Evolutionary conservation across 1,284 basidiomycete genomes (phyloP), one percentile per base, ranked within the genome.

Genomic region (Rhodotorula sp.): DNA sequence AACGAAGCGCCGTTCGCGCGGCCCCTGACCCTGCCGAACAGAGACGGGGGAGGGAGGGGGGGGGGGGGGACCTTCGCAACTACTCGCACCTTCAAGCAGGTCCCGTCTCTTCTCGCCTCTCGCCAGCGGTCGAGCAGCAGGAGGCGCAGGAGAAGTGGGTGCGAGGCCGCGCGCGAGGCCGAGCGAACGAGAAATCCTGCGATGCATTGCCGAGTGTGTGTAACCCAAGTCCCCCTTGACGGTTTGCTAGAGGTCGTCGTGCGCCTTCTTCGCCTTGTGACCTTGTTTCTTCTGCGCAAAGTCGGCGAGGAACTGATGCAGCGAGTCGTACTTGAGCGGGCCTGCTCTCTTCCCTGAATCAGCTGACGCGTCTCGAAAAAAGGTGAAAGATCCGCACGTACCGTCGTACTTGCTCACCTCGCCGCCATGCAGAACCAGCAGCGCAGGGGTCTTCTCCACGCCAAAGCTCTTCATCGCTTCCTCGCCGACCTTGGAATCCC

Each of bases 251-350:
- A 71, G 51, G 30, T 71, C 69, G 8, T 60, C 59, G 37, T 73
- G 64, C 26, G 57, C 37, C n/a, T 44, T 58, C 46, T 64, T 65
- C 10, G 28, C 47, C 44, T 66, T 64, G 31, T 22, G 26, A 28
- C 24, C 48, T 2, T 50, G 40, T 47, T 53, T 55, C 18, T 48
- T 52, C 24, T 16, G 37, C n/a, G 67, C 63, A 44, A 68, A 66
- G 6, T 64, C 67, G 30, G 62, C 60, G 18, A 74, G 55, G 65
- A 71, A 74, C 2, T 62, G 59, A 16, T 58, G 61, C 22, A 74
- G 50, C 47, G 68, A 68, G 55, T 74, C 70, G 55, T 74, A 74
- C 60, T 74, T 74, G 67, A 74, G 65, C 26, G 70, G 59, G 24
- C 72, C 72, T 74, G 65, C 8, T 8, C 24, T 37, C n/a, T n/a